These are phyloP conservation scores for Candida nemodendra DNA, from an alignment of 805 yeast genomes.

Conservation along the genomic window DNA sequence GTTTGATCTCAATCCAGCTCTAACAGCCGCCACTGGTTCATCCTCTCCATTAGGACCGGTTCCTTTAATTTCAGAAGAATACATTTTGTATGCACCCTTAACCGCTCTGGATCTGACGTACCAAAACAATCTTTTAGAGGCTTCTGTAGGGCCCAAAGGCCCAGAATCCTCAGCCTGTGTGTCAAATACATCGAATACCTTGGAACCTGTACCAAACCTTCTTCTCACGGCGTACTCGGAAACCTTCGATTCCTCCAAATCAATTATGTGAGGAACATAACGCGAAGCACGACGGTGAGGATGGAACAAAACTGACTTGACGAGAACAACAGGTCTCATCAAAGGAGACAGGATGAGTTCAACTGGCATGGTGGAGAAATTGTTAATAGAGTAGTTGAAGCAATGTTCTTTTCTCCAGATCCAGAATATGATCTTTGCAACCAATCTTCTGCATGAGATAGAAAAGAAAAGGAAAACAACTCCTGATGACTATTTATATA, in stretches of 20 bases:
- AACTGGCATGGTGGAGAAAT: conserved; percentile 54
- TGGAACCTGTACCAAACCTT: conserved; percentile 62
- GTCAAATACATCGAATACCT: conserved; percentile 53
- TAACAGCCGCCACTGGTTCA: conserved; percentile 55
- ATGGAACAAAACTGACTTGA: conserved; percentile 52
- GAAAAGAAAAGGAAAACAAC: too few species aligned
- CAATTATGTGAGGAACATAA: conserved; percentile 53
- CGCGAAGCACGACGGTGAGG: conserved; percentile 57
- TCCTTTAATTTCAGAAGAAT: conserved; percentile 37
- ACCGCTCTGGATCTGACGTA: conserved; percentile 64
- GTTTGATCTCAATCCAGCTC: conserved; percentile 63
- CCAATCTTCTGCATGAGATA: neutral
- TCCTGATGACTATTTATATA: too few species aligned
- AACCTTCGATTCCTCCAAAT: conserved; percentile 36
- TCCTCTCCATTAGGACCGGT: conserved; percentile 50
- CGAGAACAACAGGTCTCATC: conserved; percentile 58
- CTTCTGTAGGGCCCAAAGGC: conserved; percentile 41
- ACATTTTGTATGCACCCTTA: conserved; percentile 64
- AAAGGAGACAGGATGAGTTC: conserved; percentile 57
- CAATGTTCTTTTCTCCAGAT: conserved; percentile 3
- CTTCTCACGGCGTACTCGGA: conserved; percentile 48
- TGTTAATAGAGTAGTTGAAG: conserved; percentile 19
- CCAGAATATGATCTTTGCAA: neutral
- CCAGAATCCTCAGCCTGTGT: conserved; percentile 37
- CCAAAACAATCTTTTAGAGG: conserved; percentile 48